Evolutionary conservation across 208 protist species (phyloP).

Genomic region (Blechomonas ayalai): DNA sequence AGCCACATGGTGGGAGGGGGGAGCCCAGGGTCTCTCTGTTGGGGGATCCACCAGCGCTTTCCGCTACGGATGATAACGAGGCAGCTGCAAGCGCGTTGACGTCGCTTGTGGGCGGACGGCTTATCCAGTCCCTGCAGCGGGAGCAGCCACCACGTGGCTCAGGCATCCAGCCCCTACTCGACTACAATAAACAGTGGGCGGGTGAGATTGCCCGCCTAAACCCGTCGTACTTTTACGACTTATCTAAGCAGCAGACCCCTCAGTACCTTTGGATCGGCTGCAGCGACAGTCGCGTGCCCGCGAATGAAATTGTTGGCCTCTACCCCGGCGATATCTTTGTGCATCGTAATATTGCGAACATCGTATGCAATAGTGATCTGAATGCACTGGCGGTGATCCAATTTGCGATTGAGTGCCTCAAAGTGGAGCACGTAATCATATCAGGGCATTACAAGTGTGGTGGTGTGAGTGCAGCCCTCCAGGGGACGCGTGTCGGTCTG

Average conservation of each 20-base stretch:
- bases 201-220: slow-evolving; percentile 58
- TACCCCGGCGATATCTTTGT: slow-evolving; percentile 92
- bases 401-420: slow-evolving; percentile 90
- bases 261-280: slow-evolving; percentile 94
- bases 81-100: slow-evolving; percentile 14
- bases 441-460: slow-evolving; percentile 93
- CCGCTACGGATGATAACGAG: no score
- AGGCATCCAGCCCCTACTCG: slow-evolving; percentile 73
- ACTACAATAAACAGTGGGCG: slow-evolving; percentile 88
- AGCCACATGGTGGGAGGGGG: no score
- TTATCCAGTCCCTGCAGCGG: slow-evolving; percentile 53
- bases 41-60: no score
- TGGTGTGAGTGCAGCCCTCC: slow-evolving; percentile 75
- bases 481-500: slow-evolving; percentile 47
- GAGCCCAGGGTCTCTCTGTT: no score
- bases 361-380: slow-evolving; percentile 85
- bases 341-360: slow-evolving; percentile 93
- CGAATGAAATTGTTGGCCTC: slow-evolving; percentile 86
- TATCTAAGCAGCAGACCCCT: slow-evolving; percentile 78
- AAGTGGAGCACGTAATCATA: slow-evolving; percentile 93
- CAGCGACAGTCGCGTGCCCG: slow-evolving; percentile 79
- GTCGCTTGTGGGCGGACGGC: slow-evolving; percentile 25
- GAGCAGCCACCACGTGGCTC: slow-evolving; percentile 50
- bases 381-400: slow-evolving; percentile 90
- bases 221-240: slow-evolving; percentile 79